Conservation (phyloP, 2,329 filamentous ascomycete genomes). For the Penicillium sp. region DNA sequence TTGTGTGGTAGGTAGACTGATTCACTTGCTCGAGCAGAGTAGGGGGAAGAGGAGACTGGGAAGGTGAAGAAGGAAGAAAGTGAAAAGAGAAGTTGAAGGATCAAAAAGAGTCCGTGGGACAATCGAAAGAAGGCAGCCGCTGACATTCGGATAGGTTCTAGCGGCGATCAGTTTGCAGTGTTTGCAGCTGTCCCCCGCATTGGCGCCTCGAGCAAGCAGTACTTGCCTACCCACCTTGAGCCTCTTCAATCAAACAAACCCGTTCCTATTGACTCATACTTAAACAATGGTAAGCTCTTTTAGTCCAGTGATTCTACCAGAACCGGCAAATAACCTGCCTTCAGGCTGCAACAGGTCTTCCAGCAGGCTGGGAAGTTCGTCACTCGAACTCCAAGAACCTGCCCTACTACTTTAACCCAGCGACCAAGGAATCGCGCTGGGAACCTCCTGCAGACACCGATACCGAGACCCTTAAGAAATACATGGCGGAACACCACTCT, state of each 20-base stretch:
- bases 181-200: conserved; percentile 37
- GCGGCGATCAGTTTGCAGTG: conserved; percentile 21
- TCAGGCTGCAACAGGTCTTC: conserved; percentile 76
- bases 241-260: not conserved
- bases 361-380: conserved; percentile 89
- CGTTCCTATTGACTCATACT: not conserved
- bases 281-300: conserved; percentile 11
- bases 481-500: conserved; percentile 87
- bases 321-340: not conserved
- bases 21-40: not conserved
- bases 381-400: conserved; percentile 98
- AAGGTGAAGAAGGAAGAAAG: not conserved
- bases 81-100: not conserved
- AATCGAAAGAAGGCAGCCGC: not conserved
- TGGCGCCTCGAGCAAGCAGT: conserved; percentile 12
- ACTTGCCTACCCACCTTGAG: not conserved
- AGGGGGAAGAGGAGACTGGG: not conserved
- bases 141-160: not conserved
- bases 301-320: not conserved
- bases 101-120: not conserved
- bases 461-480: conserved; percentile 86
- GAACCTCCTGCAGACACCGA: conserved; percentile 88
- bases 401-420: conserved; percentile 95
- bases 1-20: not conserved
- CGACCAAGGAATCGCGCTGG: conserved; percentile 88